A percentile compares a stretch with the other conserved stretches of the same genome.
Evolutionary conservation across 345 rosid genomes (phyloP).

Genomic region (Populus nigra): DNA sequence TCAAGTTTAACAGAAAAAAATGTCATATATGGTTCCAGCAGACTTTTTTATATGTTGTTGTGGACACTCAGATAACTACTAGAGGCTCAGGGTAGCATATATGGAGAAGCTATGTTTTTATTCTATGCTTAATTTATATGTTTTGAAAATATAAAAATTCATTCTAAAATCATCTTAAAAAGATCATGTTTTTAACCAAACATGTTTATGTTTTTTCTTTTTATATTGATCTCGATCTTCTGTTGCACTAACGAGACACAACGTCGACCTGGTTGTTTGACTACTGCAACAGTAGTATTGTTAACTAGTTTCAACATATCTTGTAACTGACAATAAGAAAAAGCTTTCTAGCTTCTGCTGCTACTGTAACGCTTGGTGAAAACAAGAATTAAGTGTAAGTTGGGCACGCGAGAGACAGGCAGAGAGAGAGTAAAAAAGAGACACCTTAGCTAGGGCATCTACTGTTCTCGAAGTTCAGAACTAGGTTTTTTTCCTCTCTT

Average conservation of each 20-base stretch:
- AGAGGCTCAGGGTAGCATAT: too few species aligned
- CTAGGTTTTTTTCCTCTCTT: slow-evolving; percentile 21
- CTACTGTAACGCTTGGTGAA: slow-evolving; percentile 17
- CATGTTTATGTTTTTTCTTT: too few species aligned
- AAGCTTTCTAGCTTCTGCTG: background rate
- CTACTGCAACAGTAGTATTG: background rate
- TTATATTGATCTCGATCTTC: too few species aligned
- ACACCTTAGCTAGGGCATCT: background rate
- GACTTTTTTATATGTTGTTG: too few species aligned
- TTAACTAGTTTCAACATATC: background rate
- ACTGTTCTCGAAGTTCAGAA: slow-evolving; percentile 13
- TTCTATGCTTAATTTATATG: too few species aligned
- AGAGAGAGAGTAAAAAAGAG: background rate
- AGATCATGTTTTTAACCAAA: too few species aligned
- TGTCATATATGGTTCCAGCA: too few species aligned
- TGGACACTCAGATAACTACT: too few species aligned
- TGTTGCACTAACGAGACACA: too few species aligned
- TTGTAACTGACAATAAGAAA: slow-evolving; percentile 17
- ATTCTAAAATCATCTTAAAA: too few species aligned
- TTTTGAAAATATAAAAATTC: too few species aligned
- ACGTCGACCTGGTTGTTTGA: background rate
- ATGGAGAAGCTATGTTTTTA: too few species aligned
- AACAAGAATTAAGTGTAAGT: background rate
- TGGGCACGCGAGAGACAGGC: background rate
- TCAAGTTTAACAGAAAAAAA: background rate